phyloP scores from a whole-genome alignment of 140 eudicot species.

The Senecio squalidus region DNA sequence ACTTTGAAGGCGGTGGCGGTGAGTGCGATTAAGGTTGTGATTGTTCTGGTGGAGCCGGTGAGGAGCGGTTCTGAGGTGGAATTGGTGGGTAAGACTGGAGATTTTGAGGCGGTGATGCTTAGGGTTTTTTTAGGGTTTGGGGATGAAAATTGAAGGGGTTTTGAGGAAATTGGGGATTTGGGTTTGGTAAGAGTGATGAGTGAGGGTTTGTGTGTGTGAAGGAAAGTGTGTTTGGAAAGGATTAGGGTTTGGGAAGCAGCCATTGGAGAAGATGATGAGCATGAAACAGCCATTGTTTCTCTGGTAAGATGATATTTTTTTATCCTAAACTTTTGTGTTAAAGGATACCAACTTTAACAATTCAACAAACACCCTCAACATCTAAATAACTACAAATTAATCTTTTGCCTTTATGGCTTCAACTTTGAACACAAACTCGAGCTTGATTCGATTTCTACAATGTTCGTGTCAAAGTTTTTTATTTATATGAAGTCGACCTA shows the following conservation, averaged over 20 bases:
- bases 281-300: constrained; percentile 25
- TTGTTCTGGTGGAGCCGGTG: constrained; percentile 54
- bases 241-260: constrained; percentile 59
- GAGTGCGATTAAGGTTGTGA: constrained; percentile 51
- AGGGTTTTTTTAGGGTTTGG: constrained; percentile 24
- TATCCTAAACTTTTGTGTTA: not conserved
- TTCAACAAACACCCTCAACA: not conserved
- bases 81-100: constrained; percentile 10
- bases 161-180: constrained; percentile 9
- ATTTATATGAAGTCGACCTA: too few relatives aligned
- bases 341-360: not conserved
- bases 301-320: not conserved
- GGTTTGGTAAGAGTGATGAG: constrained; percentile 14
- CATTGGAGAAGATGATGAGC: constrained; percentile 36
- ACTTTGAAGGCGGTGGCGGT: constrained; percentile 37
- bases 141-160: constrained; percentile 11
- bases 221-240: constrained; percentile 29
- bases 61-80: constrained; percentile 22
- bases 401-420: too few relatives aligned
- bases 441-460: too few relatives aligned
- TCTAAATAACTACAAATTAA: too few relatives aligned
- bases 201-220: constrained; percentile 20
- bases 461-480: too few relatives aligned
- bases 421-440: too few relatives aligned
- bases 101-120: constrained; percentile 28